phyloP scores from a whole-genome alignment of 1,284 basidiomycete genomes.

The Moesziomyces parantarcticus region DNA sequence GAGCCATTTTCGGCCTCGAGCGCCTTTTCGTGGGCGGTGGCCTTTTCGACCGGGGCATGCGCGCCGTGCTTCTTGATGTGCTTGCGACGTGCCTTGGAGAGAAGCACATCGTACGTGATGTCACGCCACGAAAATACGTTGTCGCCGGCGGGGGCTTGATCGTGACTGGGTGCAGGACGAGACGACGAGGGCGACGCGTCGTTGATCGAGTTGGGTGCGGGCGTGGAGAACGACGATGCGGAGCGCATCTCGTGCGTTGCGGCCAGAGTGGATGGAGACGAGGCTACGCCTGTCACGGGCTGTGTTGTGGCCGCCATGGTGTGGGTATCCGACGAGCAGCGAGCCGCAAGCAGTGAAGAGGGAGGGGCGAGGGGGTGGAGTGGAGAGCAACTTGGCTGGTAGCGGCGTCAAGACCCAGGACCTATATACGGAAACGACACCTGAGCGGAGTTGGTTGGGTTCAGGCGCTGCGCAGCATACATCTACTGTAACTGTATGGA shows the following conservation, averaged over 20 bases:
- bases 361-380: too few relatives aligned
- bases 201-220: neutral
- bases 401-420: too few relatives aligned
- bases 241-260: constrained; percentile 20
- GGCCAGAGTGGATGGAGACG: constrained; percentile 12
- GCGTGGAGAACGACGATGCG: constrained; percentile 19
- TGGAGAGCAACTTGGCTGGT: too few relatives aligned
- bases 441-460: too few relatives aligned
- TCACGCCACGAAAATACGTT: constrained; percentile 43
- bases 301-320: neutral
- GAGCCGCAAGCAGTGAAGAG: too few relatives aligned
- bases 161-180: neutral
- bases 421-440: too few relatives aligned
- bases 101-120: constrained; percentile 55
- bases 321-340: too few relatives aligned
- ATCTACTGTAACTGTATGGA: too few relatives aligned
- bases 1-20: constrained; percentile 17
- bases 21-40: constrained; percentile 2
- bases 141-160: neutral
- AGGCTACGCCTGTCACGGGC: neutral
- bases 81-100: constrained; percentile 48
- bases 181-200: neutral
- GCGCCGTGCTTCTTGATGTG: constrained; percentile 22
- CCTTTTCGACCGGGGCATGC: constrained; percentile 5
- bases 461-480: too few relatives aligned